Base-by-base conservation (phyloP, 495 filamentous ascomycete genomes). In the Xylaria scruposa region DNA sequence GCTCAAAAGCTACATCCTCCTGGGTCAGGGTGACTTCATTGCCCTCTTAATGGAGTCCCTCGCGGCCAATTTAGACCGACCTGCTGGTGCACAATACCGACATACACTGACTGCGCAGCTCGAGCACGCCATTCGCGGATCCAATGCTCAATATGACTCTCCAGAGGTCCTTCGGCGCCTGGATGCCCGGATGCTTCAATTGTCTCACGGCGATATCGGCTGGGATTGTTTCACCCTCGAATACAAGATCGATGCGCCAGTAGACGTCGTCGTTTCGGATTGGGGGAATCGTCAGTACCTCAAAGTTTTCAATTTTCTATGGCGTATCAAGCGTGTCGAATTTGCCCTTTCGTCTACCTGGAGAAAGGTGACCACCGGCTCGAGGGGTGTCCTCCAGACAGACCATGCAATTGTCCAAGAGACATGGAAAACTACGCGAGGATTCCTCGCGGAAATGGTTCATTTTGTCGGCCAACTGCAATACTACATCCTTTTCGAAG, bases 191-290 rank as follows among this genome's bases (percentile, higher is more conserved):
- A 97, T 98, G 93, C 88, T 98, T 47, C 94, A 98, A 80, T 88
- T 97, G 61, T 93, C 91, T 64, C 94, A 97, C 78, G 97, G 97
- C 67, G 96, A 99, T 75, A 98, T 97, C 62, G 97, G 97, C 71
- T 99, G 97, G 97, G 97, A 99, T 79, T 97, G 96, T 81, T 99
- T 99, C 82, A 99, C 97, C 0, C 88, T 99, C 38, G 97, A 99
- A 79, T 99, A 99, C 83, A 97, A 97, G 81, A 94, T 98, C 70
- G 96, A 98, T 78, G 93, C 96, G 10, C 97, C 97, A 0, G 93
- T 98, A 31, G 97, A 99, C 77, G 96, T 98, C 65, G 94, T 99
- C 66, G 95, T 99, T 15, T 98, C 95, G 0, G 93, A 95, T 1
- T 97, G 93, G 89, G 94, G 92, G 46, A 95, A 93, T 67, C 93